phyloP scores from a whole-genome alignment of 768 basidiomycete species.

The Suillus plorans region DNA sequence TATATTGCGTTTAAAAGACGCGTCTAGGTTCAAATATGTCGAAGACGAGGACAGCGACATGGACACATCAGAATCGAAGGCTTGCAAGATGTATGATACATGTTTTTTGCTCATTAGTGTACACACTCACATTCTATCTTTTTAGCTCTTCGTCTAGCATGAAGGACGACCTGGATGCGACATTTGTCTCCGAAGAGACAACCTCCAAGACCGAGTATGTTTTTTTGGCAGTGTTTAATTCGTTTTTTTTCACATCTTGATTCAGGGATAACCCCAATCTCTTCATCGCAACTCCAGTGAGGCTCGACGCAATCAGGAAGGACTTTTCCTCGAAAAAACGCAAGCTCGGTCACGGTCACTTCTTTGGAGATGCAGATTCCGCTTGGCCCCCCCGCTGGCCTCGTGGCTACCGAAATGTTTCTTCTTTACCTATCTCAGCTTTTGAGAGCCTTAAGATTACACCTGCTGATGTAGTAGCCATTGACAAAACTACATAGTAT shows the following conservation, averaged over 20 bases:
- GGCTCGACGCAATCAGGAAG: not conserved
- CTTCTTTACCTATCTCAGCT: not conserved
- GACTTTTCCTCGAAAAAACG: not conserved
- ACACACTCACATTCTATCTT: no score
- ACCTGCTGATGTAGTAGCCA: not conserved
- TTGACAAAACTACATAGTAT: not conserved
- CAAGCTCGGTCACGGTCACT: not conserved
- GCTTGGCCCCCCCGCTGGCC: not conserved
- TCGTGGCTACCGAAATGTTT: not conserved
- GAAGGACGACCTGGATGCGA: not conserved
- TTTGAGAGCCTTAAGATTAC: not conserved
- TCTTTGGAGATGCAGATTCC: not conserved
- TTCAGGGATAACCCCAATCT: not conserved
- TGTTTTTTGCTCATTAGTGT: no score
- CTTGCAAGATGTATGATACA: no score
- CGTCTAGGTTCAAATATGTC: no score
- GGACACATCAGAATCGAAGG: no score
- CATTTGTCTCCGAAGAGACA: not conserved
- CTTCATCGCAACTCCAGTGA: not conserved
- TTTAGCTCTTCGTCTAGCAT: no score
- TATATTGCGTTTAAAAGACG: no score
- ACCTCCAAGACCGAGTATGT: not conserved
- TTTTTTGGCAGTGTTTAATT: not conserved
- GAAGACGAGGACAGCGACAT: no score
- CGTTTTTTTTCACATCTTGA: not conserved